Percentiles rank a stretch among this genome's conserved stretches.
Conservation (phyloP, 306 rosid genomes). For the Glycine soja region DNA sequence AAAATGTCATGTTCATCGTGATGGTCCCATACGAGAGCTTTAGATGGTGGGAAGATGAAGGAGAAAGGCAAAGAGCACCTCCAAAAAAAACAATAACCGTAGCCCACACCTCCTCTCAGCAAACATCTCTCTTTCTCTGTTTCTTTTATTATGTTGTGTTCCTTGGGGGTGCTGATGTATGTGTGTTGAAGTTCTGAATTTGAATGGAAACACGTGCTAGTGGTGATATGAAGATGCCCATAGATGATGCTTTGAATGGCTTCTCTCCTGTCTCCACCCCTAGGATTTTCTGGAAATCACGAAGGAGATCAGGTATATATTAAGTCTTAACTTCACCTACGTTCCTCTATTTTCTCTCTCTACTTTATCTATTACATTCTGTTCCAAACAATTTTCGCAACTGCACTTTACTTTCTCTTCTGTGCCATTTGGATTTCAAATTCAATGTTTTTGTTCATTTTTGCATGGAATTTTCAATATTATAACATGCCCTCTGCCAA, state of each 20-base stretch:
- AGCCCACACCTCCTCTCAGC: too few species aligned
- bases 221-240: conserved; percentile 48
- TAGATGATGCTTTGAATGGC: conserved; percentile 62
- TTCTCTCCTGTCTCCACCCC: conserved; percentile 81
- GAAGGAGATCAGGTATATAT: conserved; percentile 82
- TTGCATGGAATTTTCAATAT: background rate
- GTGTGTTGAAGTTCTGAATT: conserved; percentile 3
- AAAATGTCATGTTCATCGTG: background rate
- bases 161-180: background rate
- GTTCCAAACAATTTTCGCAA: background rate
- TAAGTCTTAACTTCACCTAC: background rate
- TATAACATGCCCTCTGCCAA: background rate
- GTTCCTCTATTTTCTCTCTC: background rate
- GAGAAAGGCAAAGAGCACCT: conserved; percentile 24
- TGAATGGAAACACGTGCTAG: conserved; percentile 53
- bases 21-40: conserved; percentile 49
- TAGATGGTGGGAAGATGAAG: conserved; percentile 44
- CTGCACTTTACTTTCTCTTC: conserved; percentile 23
- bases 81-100: background rate
- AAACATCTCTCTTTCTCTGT: background rate
- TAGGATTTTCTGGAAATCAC: conserved; percentile 80
- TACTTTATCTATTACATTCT: background rate
- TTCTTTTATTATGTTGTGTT: background rate
- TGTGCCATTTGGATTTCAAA: background rate
- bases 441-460: conserved; percentile 20